A percentile compares a stretch with the other conserved stretches of the same genome.
Conservation (phyloP, 495 filamentous ascomycete genomes). For the Aspergillus sclerotioniger region DNA sequence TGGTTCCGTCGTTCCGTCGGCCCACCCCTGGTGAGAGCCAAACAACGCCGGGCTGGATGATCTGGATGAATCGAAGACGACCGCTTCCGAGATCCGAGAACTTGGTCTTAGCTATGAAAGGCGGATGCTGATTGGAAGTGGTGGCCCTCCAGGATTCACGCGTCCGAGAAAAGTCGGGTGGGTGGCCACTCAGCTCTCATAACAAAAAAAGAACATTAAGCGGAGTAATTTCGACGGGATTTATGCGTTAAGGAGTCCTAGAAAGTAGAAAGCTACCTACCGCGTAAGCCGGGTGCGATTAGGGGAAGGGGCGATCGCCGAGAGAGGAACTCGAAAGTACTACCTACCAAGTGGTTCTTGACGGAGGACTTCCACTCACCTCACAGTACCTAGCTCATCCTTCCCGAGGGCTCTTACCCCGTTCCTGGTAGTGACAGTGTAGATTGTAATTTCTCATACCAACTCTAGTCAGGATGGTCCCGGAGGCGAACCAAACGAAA, state of each 20-base stretch:
- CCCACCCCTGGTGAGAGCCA: slow-evolving; percentile 1
- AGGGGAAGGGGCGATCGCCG: too few species aligned
- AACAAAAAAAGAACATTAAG: slow-evolving; percentile 8
- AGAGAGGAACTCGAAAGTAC: too few species aligned
- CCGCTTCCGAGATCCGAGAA: slow-evolving; percentile 6
- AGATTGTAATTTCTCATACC: too few species aligned
- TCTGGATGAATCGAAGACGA: not conserved
- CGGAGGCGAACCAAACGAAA: too few species aligned
- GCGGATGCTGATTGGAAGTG: slow-evolving; percentile 4
- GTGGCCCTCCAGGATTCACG: not conserved
- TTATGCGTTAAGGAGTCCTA: not conserved
- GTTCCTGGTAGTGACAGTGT: too few species aligned
- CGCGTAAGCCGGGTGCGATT: not conserved
- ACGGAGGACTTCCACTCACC: too few species aligned
- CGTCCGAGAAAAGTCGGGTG: not conserved
- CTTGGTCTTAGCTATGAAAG: slow-evolving; percentile 7
- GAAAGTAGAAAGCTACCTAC: not conserved
- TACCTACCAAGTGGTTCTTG: too few species aligned
- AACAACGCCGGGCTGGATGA: slow-evolving; percentile 6
- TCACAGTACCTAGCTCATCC: too few species aligned
- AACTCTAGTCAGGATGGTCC: too few species aligned
- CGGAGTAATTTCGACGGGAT: not conserved
- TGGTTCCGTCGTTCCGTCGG: slow-evolving; percentile 1
- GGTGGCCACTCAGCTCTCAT: not conserved
- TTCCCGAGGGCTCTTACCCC: too few species aligned